Evolutionary conservation across 78 protist genomes (phyloP), one percentile per base, ranked within the genome.

Genomic region (Anaeramoeba flamelloides): DNA sequence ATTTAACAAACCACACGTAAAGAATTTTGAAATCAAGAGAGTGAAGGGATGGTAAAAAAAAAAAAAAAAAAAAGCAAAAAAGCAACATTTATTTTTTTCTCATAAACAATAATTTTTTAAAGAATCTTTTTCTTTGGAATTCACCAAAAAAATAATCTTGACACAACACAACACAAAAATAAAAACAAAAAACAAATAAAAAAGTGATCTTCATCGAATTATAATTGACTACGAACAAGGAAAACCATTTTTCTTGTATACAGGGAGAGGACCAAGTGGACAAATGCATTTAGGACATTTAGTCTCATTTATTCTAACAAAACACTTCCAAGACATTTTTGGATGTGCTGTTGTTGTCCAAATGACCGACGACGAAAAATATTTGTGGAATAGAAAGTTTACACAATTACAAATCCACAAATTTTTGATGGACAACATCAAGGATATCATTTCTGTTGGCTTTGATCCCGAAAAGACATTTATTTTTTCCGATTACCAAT

Each of bases 351-450:
- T 95, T 26, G 99, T 96, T 26, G 87, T 95, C 79, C 99, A 98
- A 80, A 77, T 98, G 90, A 96, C 99, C 32, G 98, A 97, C 79
- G 99, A 98, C 79, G 99, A 98, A 77, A 98, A 98, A 81, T 95
- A 85, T 64, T 80, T 96, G 39, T 90, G 82, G 86, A 87, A 87
- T 74, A 22, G 36, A 31, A 84, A 89, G 85, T 77, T 94, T 36
- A 77, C 89, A 33, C 36, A 92, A 40, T 95, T 90, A 1, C 91
- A 91, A 64, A n/a, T 81, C 30, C 65, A 76, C 74, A 36, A 82
- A 12, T 85, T 85, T 38, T 86, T 89, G 4, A 3, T 40, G 8
- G 94, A 95, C 84, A 97, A 97, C 85, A 88, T 87, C 36, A 89
- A 89, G 78, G 99, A 97, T 87, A 95, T 97, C 83, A 96, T 97